Evolutionary conservation across 495 filamentous ascomycete genomes (phyloP).

Genomic region (Cairneyella variabilis): DNA sequence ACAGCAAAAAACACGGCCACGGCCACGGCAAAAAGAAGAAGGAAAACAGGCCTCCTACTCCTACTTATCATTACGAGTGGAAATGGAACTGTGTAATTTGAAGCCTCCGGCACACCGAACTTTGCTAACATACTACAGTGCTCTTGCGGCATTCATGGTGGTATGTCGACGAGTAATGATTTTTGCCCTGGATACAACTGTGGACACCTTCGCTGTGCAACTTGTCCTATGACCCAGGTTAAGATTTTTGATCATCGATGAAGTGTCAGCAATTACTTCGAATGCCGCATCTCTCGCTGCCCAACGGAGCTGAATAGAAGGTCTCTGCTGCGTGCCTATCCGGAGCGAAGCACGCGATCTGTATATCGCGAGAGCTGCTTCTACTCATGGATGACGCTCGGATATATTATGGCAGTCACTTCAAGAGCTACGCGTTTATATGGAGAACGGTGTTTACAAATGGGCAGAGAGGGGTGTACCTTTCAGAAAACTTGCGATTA

Average conservation of each 20-base stretch:
- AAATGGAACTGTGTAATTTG: not conserved
- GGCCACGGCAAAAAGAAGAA: not conserved
- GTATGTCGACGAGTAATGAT: not conserved
- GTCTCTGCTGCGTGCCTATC: too few species aligned
- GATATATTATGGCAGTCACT: not conserved
- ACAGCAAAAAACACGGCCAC: not conserved
- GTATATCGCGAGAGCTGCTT: not conserved
- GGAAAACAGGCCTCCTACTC: not conserved
- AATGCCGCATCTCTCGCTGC: too few species aligned
- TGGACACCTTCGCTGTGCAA: not conserved
- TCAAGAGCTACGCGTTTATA: not conserved
- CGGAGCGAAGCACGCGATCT: too few species aligned
- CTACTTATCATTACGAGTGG: not conserved
- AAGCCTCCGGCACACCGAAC: not conserved
- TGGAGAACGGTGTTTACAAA: not conserved
- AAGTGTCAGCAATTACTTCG: too few species aligned
- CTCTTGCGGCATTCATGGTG: not conserved
- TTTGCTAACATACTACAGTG: not conserved
- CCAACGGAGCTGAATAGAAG: too few species aligned
- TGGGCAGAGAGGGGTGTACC: not conserved
- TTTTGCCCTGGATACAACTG: not conserved
- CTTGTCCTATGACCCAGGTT: not conserved
- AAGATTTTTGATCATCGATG: not conserved
- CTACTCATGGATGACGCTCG: not conserved
- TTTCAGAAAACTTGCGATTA: not conserved